These are phyloP conservation scores for Pseudocercospora crystallina DNA, from an alignment of 2,329 filamentous ascomycete species.

Conservation along the genomic window DNA sequence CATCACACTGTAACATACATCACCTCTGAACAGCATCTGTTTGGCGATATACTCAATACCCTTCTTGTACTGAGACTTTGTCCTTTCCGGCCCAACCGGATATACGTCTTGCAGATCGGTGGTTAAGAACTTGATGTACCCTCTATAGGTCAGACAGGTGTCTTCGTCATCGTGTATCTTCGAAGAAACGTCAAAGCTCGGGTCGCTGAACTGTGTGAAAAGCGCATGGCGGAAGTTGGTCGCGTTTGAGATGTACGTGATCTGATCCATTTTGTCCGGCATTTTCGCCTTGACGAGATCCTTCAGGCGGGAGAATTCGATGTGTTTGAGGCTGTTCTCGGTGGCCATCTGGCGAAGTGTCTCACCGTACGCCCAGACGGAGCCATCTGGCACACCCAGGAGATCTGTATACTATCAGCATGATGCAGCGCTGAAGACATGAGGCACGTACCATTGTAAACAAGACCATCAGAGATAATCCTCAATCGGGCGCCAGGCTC, in stretches of 20 bases:
- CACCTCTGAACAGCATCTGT: conserved; percentile 21
- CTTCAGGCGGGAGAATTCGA: conserved; percentile 16
- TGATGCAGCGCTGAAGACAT: too few species aligned
- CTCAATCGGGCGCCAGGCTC: conserved; percentile 14
- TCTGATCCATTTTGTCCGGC: conserved; percentile 18
- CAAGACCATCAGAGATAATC: conserved; percentile 21
- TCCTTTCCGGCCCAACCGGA: conserved; percentile 8
- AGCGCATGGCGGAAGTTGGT: conserved; percentile 20
- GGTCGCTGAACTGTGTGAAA: conserved; percentile 14
- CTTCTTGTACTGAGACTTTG: conserved; percentile 17
- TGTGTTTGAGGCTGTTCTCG: conserved; percentile 12
- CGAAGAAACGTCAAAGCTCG: conserved; percentile 6
- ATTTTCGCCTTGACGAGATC: conserved; percentile 13
- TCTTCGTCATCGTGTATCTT: conserved; percentile 13
- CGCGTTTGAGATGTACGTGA: conserved; percentile 20
- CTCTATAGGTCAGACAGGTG: conserved; percentile 17
- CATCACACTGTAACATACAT: conserved; percentile 14
- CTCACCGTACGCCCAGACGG: conserved; percentile 16
- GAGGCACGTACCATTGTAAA: conserved; percentile 17
- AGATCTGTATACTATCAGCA: conserved; percentile 8
- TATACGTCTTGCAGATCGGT: conserved; percentile 18
- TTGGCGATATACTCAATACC: conserved; percentile 18
- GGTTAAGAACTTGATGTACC: conserved; percentile 17
- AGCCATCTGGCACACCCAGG: conserved; percentile 11
- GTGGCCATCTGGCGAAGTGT: conserved; percentile 11